phyloP scores from a whole-genome alignment of 2,329 filamentous ascomycete species.

The Fusarium mangiferae region DNA sequence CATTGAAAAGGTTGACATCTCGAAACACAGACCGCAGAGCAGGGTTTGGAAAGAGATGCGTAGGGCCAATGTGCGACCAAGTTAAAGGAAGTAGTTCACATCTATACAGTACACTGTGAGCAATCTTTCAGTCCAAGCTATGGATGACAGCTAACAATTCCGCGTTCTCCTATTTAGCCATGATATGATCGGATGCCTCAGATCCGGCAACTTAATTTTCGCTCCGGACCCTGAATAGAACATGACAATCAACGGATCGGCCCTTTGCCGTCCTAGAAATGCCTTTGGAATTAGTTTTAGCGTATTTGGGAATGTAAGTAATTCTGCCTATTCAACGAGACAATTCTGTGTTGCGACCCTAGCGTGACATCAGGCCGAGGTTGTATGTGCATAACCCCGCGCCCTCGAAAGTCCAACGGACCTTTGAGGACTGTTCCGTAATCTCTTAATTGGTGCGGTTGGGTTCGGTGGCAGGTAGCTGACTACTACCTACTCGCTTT shows the following conservation, averaged over 20 bases:
- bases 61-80: rapidly evolving
- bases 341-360: background rate
- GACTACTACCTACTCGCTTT: rapidly evolving
- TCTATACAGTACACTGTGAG: background rate
- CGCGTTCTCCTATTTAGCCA: background rate
- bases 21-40: background rate
- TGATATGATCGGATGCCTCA: rapidly evolving
- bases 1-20: background rate
- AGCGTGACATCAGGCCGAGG: background rate
- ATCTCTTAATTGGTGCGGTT: rapidly evolving
- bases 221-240: background rate
- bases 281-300: background rate
- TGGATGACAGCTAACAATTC: background rate
- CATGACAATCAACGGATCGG: background rate
- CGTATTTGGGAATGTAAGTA: background rate
- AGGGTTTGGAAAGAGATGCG: background rate
- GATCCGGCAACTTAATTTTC: background rate
- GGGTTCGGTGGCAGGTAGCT: background rate
- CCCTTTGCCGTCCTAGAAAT: background rate
- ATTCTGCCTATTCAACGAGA: background rate
- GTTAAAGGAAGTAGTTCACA: rapidly evolving
- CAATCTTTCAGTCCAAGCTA: rapidly evolving
- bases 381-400: background rate
- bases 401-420: background rate
- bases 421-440: background rate